phyloP scores from a whole-genome alignment of 148 eudicot species.

The Diospyros lotus region DNA sequence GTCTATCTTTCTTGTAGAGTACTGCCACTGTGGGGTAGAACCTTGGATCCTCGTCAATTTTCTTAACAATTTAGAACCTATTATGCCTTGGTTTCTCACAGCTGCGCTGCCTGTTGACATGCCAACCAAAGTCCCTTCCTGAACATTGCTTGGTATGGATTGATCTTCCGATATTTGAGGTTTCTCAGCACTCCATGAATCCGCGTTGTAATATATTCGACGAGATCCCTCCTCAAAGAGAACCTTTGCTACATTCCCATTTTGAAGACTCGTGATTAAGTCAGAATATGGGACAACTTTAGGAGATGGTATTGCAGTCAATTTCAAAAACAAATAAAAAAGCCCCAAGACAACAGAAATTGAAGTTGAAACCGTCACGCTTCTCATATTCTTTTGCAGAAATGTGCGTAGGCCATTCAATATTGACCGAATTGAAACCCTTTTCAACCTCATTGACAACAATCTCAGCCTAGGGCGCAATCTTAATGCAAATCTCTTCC shows the following conservation, averaged over 20 bases:
- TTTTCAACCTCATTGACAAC: slow-evolving; percentile 47
- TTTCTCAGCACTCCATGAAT: slow-evolving; percentile 23
- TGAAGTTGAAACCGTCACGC: slow-evolving; percentile 39
- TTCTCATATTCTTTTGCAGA: slow-evolving; percentile 62
- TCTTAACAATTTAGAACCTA: slow-evolving; percentile 20
- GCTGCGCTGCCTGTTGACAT: slow-evolving; percentile 16
- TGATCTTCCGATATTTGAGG: slow-evolving; percentile 25
- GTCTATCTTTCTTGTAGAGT: slow-evolving; percentile 77
- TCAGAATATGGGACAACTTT: slow-evolving; percentile 84
- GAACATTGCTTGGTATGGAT: slow-evolving; percentile 6
- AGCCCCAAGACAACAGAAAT: slow-evolving; percentile 59
- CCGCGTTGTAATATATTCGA: slow-evolving; percentile 65
- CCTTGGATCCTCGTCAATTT: slow-evolving; percentile 26
- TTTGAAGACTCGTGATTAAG: slow-evolving; percentile 58
- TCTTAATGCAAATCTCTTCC: slow-evolving; percentile 56
- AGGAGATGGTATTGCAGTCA: slow-evolving; percentile 62
- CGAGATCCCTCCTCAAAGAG: slow-evolving; percentile 90
- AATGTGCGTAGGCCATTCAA: slow-evolving; percentile 58
- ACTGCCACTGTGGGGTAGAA: slow-evolving; percentile 63
- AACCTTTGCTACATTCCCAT: slow-evolving; percentile 63
- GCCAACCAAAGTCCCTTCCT: slow-evolving; percentile 26
- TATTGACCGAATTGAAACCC: slow-evolving; percentile 36
- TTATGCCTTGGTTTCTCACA: slow-evolving; percentile 10
- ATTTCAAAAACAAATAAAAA: slow-evolving; percentile 64
- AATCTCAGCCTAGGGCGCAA: slow-evolving; percentile 65